Percentiles rank a stretch among this genome's conserved stretches.
Evolutionary conservation across 2,329 filamentous ascomycete genomes (phyloP).

Genomic region (Sphaerulina musiva): DNA sequence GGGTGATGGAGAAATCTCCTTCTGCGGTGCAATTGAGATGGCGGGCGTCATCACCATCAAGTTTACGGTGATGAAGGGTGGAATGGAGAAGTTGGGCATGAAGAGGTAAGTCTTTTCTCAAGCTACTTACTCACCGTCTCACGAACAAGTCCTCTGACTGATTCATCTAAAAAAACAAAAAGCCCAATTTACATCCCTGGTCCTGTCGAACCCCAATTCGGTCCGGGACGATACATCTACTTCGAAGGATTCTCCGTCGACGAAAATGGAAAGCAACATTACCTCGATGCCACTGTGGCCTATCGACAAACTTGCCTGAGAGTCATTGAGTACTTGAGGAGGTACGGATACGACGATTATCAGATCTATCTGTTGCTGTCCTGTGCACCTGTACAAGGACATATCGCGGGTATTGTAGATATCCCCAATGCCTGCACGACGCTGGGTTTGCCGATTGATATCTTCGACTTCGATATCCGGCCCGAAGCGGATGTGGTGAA

Average conservation of each 20-base stretch:
- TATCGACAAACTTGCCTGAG: slow-evolving; percentile 75
- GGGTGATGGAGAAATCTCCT: slow-evolving; percentile 86
- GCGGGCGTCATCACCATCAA: slow-evolving; percentile 85
- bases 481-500: slow-evolving; percentile 57
- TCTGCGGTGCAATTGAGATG: slow-evolving; percentile 76
- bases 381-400: slow-evolving; percentile 79
- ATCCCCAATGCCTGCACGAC: slow-evolving; percentile 90
- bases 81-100: slow-evolving; percentile 65
- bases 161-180: not conserved
- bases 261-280: slow-evolving; percentile 81
- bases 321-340: slow-evolving; percentile 67
- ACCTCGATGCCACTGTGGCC: slow-evolving; percentile 76
- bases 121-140: not conserved
- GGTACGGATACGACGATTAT: slow-evolving; percentile 63
- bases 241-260: slow-evolving; percentile 91
- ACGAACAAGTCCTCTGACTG: not conserved
- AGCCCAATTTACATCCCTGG: slow-evolving; percentile 80
- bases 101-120: slow-evolving; percentile 39
- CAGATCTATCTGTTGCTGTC: slow-evolving; percentile 81
- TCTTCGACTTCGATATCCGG: slow-evolving; percentile 88
- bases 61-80: slow-evolving; percentile 78
- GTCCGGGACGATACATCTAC: slow-evolving; percentile 71
- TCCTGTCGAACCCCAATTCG: slow-evolving; percentile 81
- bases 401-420: slow-evolving; percentile 66
- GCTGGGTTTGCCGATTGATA: slow-evolving; percentile 80